Conservation (phyloP, 768 basidiomycete species). For the Candolleomyces aberdarensis region DNA sequence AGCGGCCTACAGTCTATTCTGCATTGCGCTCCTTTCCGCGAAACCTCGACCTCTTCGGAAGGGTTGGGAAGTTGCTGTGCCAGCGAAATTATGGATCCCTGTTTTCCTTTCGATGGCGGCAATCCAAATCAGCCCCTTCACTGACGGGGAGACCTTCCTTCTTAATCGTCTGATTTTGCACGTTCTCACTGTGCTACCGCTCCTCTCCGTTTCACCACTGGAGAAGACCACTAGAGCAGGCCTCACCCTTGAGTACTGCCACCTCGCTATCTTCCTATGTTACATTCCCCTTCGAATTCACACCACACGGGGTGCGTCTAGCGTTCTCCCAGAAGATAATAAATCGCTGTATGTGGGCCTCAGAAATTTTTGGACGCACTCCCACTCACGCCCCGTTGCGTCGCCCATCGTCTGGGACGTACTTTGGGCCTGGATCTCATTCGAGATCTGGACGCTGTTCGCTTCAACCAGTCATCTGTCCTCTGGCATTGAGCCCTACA, state of each 20-base stretch:
- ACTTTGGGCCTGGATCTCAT: slow-evolving; percentile 49
- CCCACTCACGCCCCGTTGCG: slow-evolving; percentile 57
- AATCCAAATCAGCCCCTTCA: slow-evolving; percentile 42
- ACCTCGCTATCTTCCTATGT: slow-evolving; percentile 30
- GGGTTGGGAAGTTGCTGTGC: not conserved
- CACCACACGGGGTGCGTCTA: slow-evolving; percentile 23
- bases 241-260: slow-evolving; percentile 28
- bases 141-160: slow-evolving; percentile 45
- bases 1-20: slow-evolving; percentile 63
- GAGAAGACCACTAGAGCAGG: slow-evolving; percentile 12
- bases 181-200: slow-evolving; percentile 48
- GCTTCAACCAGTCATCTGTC: not conserved
- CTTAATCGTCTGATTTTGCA: slow-evolving; percentile 63
- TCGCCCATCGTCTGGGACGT: slow-evolving; percentile 65
- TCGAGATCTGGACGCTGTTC: slow-evolving; percentile 31
- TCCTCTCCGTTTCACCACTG: slow-evolving; percentile 28
- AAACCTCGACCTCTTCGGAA: slow-evolving; percentile 17
- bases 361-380: slow-evolving; percentile 28
- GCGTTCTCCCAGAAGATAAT: slow-evolving; percentile 14
- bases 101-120: slow-evolving; percentile 45
- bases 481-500: not conserved
- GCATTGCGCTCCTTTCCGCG: slow-evolving; percentile 43
- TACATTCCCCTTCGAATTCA: slow-evolving; percentile 33
- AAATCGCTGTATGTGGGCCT: slow-evolving; percentile 18
- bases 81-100: slow-evolving; percentile 34